These are phyloP conservation scores for Theobroma grandiflorum DNA, from an alignment of 441 rosid species.

Conservation along the genomic window DNA sequence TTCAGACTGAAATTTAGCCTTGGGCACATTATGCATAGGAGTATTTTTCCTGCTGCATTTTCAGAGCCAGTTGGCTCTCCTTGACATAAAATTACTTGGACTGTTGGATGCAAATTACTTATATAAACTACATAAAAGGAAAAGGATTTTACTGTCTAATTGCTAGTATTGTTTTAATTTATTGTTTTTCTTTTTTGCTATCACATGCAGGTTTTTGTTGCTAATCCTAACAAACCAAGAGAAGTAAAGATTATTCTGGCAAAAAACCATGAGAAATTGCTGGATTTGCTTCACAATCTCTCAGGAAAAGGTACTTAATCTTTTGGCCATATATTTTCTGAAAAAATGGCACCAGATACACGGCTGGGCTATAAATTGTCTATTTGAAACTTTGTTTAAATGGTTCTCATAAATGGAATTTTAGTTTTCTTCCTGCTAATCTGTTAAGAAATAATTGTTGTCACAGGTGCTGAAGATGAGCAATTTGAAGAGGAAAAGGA, in stretches of 20 bases:
- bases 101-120: not conserved
- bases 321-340: not conserved
- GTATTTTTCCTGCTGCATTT: not conserved
- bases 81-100: not conserved
- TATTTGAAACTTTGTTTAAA: not conserved
- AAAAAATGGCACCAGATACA: not conserved
- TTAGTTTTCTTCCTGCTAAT: not conserved
- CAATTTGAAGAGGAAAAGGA: conserved; percentile 97
- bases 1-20: not conserved
- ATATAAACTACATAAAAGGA: not conserved
- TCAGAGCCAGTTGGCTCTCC: not conserved
- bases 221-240: conserved; percentile 95
- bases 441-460: not conserved
- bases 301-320: conserved; percentile 75
- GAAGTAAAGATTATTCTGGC: conserved; percentile 88
- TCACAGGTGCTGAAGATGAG: conserved; percentile 84
- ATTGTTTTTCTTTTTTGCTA: not conserved
- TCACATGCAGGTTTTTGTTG: conserved; percentile 79
- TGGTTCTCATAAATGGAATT: not conserved
- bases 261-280: conserved; percentile 78
- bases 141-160: not conserved
- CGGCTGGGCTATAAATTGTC: not conserved
- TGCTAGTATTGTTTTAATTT: conserved; percentile 9
- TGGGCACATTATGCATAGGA: not conserved
- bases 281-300: conserved; percentile 73